These are phyloP conservation scores for Tremellales sp. DNA, from an alignment of 1,284 basidiomycete species.

Conservation along the genomic window DNA sequence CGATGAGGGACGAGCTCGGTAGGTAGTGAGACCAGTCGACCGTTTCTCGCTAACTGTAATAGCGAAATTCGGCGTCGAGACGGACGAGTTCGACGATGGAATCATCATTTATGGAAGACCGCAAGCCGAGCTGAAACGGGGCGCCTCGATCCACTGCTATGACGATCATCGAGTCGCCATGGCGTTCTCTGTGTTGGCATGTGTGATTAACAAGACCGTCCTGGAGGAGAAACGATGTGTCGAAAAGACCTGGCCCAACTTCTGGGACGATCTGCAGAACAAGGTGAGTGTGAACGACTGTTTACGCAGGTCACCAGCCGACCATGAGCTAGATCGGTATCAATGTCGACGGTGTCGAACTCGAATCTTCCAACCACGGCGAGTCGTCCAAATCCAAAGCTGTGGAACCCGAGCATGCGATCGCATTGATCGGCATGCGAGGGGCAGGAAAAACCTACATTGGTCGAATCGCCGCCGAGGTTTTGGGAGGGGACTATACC, in stretches of 20 bases:
- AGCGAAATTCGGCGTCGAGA: constrained; percentile 94
- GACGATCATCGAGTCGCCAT: constrained; percentile 99
- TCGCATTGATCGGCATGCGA: constrained; percentile 92
- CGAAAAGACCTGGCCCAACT: constrained; percentile 99
- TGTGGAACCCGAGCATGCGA: constrained; percentile 56
- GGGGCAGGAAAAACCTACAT: constrained; percentile 94
- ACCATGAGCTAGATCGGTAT: constrained; percentile 71
- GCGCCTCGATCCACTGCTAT: constrained; percentile 85
- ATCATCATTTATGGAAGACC: constrained; percentile 82
- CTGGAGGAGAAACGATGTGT: constrained; percentile 97
- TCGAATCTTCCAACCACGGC: constrained; percentile 49
- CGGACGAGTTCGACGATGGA: constrained; percentile 88
- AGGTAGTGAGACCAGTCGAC: neutral
- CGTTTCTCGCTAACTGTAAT: constrained; percentile 3
- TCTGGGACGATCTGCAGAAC: constrained; percentile 97
- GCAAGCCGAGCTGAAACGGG: constrained; percentile 59
- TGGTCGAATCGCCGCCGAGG: constrained; percentile 69
- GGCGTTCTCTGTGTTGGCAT: constrained; percentile 89
- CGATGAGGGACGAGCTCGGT: constrained; percentile 95
- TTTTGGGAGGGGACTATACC: constrained; percentile 72
- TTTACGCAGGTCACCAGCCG: constrained; percentile 1
- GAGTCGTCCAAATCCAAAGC: constrained; percentile 49
- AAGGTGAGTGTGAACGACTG: constrained; percentile 57
- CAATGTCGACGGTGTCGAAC: constrained; percentile 76
- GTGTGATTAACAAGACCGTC: constrained; percentile 68